Evolutionary conservation across 176 grass and related monocot genomes (phyloP), one percentile per base, ranked within the genome.

Genomic region (Eleusine coracana): DNA sequence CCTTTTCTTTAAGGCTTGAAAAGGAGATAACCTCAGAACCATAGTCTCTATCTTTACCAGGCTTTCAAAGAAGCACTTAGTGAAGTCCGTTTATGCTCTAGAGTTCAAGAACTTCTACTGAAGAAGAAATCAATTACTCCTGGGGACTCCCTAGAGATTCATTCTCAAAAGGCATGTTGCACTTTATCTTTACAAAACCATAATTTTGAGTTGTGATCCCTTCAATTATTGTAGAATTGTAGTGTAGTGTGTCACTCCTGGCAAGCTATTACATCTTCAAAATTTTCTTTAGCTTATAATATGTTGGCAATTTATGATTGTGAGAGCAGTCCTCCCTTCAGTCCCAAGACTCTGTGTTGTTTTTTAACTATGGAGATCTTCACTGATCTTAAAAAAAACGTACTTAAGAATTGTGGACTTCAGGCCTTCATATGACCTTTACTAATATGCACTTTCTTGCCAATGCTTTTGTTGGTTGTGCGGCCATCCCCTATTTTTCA

Each of bases 111-210:
- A 25, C 86, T 98, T 80, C 74, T 98, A 73, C 83, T 98, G 18
- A 93, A 89, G 78, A 98, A 95, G 80, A 92, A 93, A 73, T 93
- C 82, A 56, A 95, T 95, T 82, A 88, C 80, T 77, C 88, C 66
- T 85, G 96, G 96, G 15, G 93, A 98, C 70, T 91, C 93, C 41
- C 38, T 87, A 68, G 91, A 93, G 40, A 93, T 61, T 56, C 93
- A 95, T 93, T 95, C 89, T 86, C 92, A 95, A 81, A 98, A 98
- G 91, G 96, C 79, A 96, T 77, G 81, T 37, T 77, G 4, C 68
- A 48, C 77, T 75, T 60, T 84, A 36, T 84, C 2, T 70, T 77
- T 67, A 62, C 46, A 77, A 77, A 40, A 13, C 27, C 84, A 85
- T 75, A 25, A 6, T 66, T 81, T 80, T 82, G 37, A 70, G 2